Evolutionary conservation across 352 stramenopile species (phyloP), one percentile per base, ranked within the genome.

Genomic region (Phytophthora niederhauseri): DNA sequence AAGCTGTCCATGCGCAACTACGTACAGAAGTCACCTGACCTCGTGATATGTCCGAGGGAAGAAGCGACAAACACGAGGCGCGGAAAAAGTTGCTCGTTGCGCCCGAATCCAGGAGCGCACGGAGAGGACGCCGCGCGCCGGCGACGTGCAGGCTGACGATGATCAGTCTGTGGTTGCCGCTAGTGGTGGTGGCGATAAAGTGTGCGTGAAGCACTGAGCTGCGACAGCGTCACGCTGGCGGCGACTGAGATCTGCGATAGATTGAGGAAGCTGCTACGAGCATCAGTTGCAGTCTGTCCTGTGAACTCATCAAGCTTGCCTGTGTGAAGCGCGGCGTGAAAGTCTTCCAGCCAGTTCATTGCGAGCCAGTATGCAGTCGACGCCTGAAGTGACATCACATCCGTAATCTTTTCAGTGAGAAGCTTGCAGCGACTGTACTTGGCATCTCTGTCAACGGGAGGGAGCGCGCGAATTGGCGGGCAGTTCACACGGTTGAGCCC

Each of bases 361-460:
- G 45, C 57, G 4, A 64, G 15, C 15, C 45, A 2, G 19, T 64
- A 64, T 17, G 46, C 57, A n/a, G 57, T 26, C 8, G 57, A 48
- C n/a, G 57, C 19, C 28, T 64, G 57, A 17, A 64, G 17, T 11
- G 30, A 30, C 46, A 64, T 48, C 12, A 34, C 14, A n/a, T 57
- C 45, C 6, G 30, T 49, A n/a, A 64, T 64, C 55, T 57, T 45
- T n/a, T 57, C 57, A 3, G n/a, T 41, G 7, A 64, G 28, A 12
- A 15, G 11, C 28, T 57, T 57, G 12, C 17, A 12, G 5, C 53
- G 41, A 14, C 36, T 43, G 55, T 61, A 61, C 24, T 53, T 61
- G 41, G 24, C 15, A 14, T 30, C 20, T 24, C 26, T 24, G 50
- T 52, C 20, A 28, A 52, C 20, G 12, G 46, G 46, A 6, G 46